Conservation (phyloP, 305 asterid species). For the Rubia peregrina region DNA sequence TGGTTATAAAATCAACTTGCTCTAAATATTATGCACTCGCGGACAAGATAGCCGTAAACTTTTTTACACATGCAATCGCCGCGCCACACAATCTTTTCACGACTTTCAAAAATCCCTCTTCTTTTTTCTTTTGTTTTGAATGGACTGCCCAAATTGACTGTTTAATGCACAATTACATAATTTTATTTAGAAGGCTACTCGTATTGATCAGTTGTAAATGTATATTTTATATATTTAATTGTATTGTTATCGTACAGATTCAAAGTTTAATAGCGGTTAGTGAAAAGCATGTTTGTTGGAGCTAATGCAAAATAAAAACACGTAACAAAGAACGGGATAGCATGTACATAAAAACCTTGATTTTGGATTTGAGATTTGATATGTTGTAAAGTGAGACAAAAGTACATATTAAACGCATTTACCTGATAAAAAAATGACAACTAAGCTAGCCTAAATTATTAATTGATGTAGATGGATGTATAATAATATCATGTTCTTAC, state of each 20-base stretch:
- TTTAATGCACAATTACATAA: not conserved
- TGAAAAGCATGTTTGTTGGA: not conserved
- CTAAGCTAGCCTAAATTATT: too few species aligned
- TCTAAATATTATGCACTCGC: not conserved
- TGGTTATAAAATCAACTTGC: too few species aligned
- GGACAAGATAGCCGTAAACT: not conserved
- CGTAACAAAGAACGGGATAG: not conserved
- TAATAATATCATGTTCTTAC: too few species aligned
- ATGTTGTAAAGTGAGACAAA: not conserved
- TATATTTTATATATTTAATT: too few species aligned
- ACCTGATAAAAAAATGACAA: too few species aligned
- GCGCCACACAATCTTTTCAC: conserved; percentile 5
- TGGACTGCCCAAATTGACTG: not conserved
- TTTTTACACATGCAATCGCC: not conserved
- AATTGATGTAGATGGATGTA: too few species aligned
- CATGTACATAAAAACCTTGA: not conserved
- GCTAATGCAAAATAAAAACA: too few species aligned
- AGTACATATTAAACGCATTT: not conserved
- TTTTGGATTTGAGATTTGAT: not conserved
- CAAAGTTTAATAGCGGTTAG: too few species aligned
- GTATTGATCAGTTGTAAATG: not conserved
- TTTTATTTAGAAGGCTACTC: too few species aligned
- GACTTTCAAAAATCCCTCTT: not conserved
- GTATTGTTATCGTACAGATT: not conserved
- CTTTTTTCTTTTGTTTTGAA: not conserved